Evolutionary conservation across 345 rosid genomes (phyloP).

Genomic region (Hirschfeldia incana): DNA sequence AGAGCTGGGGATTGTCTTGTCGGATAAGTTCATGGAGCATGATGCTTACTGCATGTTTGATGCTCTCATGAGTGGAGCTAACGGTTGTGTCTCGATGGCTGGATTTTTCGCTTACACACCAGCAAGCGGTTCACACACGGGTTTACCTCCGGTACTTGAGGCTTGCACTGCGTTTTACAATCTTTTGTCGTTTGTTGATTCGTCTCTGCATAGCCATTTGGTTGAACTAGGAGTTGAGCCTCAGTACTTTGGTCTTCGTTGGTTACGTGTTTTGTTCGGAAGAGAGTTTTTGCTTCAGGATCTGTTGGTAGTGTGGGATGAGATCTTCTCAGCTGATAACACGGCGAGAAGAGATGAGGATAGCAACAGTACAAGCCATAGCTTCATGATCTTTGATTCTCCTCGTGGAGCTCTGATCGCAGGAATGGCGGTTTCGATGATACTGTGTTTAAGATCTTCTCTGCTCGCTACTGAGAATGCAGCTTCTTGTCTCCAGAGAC

Average conservation of each 20-base stretch:
- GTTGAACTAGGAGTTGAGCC: slow-evolving; percentile 96
- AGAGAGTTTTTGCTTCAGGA: slow-evolving; percentile 79
- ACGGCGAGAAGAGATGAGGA: slow-evolving; percentile 30
- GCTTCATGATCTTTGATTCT: slow-evolving; percentile 60
- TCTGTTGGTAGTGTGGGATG: slow-evolving; percentile 90
- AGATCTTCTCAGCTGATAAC: slow-evolving; percentile 76
- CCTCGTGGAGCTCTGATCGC: slow-evolving; percentile 75
- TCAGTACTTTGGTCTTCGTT: slow-evolving; percentile 93
- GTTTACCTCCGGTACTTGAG: slow-evolving; percentile 85
- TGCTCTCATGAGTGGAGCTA: slow-evolving; percentile 79
- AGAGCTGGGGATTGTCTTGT: slow-evolving; percentile 89
- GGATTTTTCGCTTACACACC: slow-evolving; percentile 72
- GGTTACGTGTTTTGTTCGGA: slow-evolving; percentile 93
- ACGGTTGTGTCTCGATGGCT: slow-evolving; percentile 81
- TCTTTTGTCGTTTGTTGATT: slow-evolving; percentile 73
- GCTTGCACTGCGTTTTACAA: slow-evolving; percentile 81
- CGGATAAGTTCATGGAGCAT: slow-evolving; percentile 97
- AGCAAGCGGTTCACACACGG: slow-evolving; percentile 53
- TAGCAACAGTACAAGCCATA: slow-evolving; percentile 37
- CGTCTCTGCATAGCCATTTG: slow-evolving; percentile 84
- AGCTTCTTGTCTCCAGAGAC: slow-evolving; percentile 86
- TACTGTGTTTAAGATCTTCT: slow-evolving; percentile 78
- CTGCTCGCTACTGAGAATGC: slow-evolving; percentile 90
- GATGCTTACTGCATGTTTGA: slow-evolving; percentile 99
- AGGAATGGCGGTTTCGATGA: slow-evolving; percentile 84